phyloP scores from a whole-genome alignment of 345 rosid genomes.

The Aquilaria malaccensis region DNA sequence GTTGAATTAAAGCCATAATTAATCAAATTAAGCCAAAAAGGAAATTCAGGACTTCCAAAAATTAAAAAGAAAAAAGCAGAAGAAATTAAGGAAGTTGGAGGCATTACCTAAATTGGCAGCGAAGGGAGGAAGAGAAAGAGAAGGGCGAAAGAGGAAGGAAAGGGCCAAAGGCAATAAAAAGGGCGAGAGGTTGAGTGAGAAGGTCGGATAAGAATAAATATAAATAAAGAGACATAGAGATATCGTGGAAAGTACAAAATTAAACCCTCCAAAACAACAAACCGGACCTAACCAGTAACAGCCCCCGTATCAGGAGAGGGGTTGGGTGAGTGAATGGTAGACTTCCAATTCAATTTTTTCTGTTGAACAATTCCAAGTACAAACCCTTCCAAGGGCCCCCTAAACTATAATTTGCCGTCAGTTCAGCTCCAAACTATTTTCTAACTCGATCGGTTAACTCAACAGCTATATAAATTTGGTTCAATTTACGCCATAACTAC shows the following conservation, averaged over 20 bases:
- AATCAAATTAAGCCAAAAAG: neutral
- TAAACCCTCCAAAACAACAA: neutral
- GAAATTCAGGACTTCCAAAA: no score
- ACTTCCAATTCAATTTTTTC: neutral
- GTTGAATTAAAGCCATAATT: neutral
- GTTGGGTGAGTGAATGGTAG: neutral
- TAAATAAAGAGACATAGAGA: neutral
- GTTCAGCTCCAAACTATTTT: no score
- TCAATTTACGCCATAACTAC: no score
- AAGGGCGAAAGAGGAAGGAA: neutral
- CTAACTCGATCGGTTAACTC: no score
- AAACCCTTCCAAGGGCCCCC: no score
- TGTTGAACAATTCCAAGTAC: no score
- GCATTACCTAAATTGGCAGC: conserved; percentile 27
- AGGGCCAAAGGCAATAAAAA: neutral
- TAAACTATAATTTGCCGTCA: no score
- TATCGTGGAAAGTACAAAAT: neutral
- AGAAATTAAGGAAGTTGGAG: conserved; percentile 5
- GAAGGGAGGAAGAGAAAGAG: conserved; percentile 25
- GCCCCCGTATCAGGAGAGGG: neutral
- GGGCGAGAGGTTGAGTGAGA: conserved; percentile 24
- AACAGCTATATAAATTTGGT: no score
- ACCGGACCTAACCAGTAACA: neutral
- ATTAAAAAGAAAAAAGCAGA: neutral
- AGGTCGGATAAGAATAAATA: conserved; percentile 27